These are phyloP conservation scores for Phyllosticta capitalensis DNA, from an alignment of 2,329 filamentous ascomycete species.

Conservation along the genomic window DNA sequence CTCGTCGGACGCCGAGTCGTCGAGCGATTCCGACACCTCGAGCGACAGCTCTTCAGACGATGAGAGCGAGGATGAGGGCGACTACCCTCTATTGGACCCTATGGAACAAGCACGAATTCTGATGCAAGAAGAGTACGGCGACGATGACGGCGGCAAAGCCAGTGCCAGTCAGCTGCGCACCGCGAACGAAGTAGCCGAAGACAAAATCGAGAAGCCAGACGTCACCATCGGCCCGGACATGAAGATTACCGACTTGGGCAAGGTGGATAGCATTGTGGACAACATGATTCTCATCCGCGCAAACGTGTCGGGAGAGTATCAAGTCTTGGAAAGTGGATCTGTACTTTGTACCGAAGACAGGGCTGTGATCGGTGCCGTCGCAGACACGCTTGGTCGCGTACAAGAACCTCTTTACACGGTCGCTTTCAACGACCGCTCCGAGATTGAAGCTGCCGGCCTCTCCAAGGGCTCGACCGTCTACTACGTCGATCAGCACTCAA, in stretches of 20 bases:
- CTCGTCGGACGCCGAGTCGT: slow-evolving; percentile 51
- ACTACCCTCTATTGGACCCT: slow-evolving; percentile 55
- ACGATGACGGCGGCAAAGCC: slow-evolving; percentile 67
- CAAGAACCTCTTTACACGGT: slow-evolving; percentile 80
- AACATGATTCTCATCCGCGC: slow-evolving; percentile 72
- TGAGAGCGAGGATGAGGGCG: slow-evolving; percentile 47
- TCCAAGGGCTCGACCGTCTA: slow-evolving; percentile 61
- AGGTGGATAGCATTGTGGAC: slow-evolving; percentile 67
- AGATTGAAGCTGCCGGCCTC: slow-evolving; percentile 59
- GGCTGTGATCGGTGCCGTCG: slow-evolving; percentile 68
- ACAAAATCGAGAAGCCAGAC: slow-evolving; percentile 54
- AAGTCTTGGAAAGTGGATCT: slow-evolving; percentile 75
- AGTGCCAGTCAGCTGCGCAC: slow-evolving; percentile 57
- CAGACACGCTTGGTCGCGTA: slow-evolving; percentile 78
- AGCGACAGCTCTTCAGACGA: slow-evolving; percentile 45
- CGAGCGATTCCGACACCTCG: slow-evolving; percentile 38
- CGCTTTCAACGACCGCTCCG: slow-evolving; percentile 58
- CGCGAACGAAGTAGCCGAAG: slow-evolving; percentile 63
- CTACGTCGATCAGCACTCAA: slow-evolving; percentile 70
- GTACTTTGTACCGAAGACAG: slow-evolving; percentile 71
- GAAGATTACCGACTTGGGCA: slow-evolving; percentile 66
- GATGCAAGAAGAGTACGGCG: slow-evolving; percentile 66
- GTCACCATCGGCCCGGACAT: slow-evolving; percentile 68
- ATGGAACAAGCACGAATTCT: slow-evolving; percentile 77
- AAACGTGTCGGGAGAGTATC: slow-evolving; percentile 67